Conservation (phyloP, 768 basidiomycete species). For the Mycena galopus region DNA sequence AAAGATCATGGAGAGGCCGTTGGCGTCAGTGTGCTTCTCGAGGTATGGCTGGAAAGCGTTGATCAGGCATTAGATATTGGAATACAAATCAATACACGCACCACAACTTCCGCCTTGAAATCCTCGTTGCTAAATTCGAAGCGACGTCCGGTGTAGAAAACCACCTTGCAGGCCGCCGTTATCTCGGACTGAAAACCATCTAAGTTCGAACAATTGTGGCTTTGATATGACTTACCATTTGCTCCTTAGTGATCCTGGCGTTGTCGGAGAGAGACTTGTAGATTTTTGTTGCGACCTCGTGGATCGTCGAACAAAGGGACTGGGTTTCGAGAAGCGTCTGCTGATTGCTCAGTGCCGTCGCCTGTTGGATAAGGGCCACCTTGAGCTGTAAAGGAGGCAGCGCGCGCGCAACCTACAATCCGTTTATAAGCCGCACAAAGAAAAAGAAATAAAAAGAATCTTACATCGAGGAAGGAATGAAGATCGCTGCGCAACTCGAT, state of each 20-base stretch:
- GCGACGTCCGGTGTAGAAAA: too few relatives aligned
- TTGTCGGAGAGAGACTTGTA: background rate
- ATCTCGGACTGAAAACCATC: background rate
- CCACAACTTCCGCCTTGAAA: background rate
- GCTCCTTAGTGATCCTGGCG: background rate
- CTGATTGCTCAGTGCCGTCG: background rate
- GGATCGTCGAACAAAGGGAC: background rate
- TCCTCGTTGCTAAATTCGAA: too few relatives aligned
- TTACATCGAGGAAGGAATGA: constrained; percentile 9
- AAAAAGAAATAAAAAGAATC: background rate
- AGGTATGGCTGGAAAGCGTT: background rate
- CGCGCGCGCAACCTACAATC: background rate
- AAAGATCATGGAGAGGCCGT: constrained; percentile 9
- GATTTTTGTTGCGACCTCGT: background rate
- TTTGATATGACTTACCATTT: background rate
- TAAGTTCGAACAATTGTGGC: background rate
- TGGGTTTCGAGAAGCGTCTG: background rate
- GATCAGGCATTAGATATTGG: background rate
- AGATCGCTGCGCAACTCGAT: constrained; percentile 1
- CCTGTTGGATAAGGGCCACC: constrained; percentile 9
- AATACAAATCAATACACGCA: background rate
- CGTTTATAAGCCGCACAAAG: background rate
- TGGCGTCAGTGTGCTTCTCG: background rate
- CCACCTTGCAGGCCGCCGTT: too few relatives aligned
- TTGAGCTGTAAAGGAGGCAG: background rate